These are phyloP conservation scores for Boletellus emodensis DNA, from an alignment of 768 basidiomycete genomes.

Conservation along the genomic window DNA sequence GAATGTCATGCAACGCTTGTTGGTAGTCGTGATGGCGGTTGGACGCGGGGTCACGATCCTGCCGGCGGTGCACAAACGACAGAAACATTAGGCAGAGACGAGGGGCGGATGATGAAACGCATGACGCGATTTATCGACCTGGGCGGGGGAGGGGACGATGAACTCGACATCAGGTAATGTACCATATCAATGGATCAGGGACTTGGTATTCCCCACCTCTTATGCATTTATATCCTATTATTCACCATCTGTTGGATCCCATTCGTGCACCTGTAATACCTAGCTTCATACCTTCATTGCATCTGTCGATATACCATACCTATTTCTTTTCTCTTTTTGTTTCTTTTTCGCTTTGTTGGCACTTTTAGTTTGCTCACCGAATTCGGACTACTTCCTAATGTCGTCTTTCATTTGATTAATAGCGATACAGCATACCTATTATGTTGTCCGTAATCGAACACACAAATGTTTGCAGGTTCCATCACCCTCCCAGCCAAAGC, in stretches of 20 bases:
- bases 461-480: background rate
- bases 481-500: conserved; percentile 77
- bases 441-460: conserved; percentile 9
- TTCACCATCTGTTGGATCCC: conserved; percentile 15
- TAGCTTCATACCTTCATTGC: conserved; percentile 10
- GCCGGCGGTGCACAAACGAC: conserved; percentile 5
- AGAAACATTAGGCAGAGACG: conserved; percentile 25
- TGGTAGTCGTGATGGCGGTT: conserved; percentile 22
- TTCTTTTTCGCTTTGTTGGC: conserved; percentile 17
- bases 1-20: conserved; percentile 63
- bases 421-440: conserved; percentile 14
- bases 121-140: conserved; percentile 81
- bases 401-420: conserved; percentile 8
- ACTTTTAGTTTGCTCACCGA: background rate
- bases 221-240: conserved; percentile 18
- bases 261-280: conserved; percentile 20
- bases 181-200: conserved; percentile 15
- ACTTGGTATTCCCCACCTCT: conserved; percentile 7
- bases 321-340: background rate
- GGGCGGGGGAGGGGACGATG: conserved; percentile 28
- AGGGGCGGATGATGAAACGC: conserved; percentile 64
- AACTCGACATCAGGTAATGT: conserved; percentile 31
- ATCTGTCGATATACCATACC: conserved; percentile 1
- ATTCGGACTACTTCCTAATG: conserved; percentile 4
- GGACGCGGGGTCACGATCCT: conserved; percentile 17